Base-by-base conservation (phyloP, 495 filamentous ascomycete species). In the Aspergillus saccharolyticus region DNA sequence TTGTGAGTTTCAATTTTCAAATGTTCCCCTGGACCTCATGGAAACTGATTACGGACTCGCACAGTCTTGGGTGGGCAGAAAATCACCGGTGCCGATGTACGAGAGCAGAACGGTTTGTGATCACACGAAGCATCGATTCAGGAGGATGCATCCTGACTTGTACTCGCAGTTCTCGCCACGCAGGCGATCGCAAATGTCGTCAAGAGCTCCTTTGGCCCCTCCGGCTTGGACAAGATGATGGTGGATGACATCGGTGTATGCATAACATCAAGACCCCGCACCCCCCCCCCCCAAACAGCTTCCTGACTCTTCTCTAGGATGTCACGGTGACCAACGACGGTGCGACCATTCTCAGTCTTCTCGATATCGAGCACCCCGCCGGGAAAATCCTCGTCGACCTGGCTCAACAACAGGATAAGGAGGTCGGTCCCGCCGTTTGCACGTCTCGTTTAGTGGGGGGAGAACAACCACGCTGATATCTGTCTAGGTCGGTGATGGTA, bases 221-320 rank as follows among this genome's bases (percentile, higher is more conserved):
- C 90, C 57, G 94, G 94, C 33, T 78, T 99, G 62, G 94, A 99
- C 69, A 99, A 99, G 83, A 97, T 99, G 95, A 97, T 99, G 95
- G 95, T 99, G 68, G 94, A 99, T 74, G 94, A 99, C 68, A 97
- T 97, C 71, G 94, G 94, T 65, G 89, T 91, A 82, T 60, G 86
- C 65, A 63, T 55, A 48, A 16, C 25, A 42, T 55, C 54, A 52
- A 3, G 9, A 60, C 68, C 72, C 71, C 71, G 66, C 69, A 64
- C 48, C 22, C 16, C 39, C 64, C 48, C 22, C 16, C 39, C 51
- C 20, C 28, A 20, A 58, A 42, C 22, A 17, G 47, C 44, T 17
- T 20, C 54, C 52, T 54, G 50, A 56, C 45, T 24, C 28, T 28
- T 44, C 47, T 63, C 45, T 67, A 92, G 89, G 94, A 99, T 82